Evolutionary conservation across 129 eudicot genomes (phyloP).

Genomic region (Flaveria ramosissima): DNA sequence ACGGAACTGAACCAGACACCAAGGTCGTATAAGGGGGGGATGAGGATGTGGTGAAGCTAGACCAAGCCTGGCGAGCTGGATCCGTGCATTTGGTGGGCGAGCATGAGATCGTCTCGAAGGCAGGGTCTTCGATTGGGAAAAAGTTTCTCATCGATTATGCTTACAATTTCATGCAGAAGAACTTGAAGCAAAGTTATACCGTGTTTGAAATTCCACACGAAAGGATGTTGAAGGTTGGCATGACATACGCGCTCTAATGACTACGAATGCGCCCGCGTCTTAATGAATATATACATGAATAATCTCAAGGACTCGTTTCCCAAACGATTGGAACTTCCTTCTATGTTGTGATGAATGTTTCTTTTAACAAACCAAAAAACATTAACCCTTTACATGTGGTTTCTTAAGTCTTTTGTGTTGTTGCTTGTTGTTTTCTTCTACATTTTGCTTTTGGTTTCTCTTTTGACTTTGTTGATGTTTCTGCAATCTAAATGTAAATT

Average conservation of each 20-base stretch:
- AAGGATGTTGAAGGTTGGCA: conserved; percentile 75
- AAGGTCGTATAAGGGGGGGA: conserved; percentile 25
- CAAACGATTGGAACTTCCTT: too few relatives aligned
- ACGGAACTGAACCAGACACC: background rate
- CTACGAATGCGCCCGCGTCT: background rate
- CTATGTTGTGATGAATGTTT: too few relatives aligned
- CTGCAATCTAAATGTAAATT: too few relatives aligned
- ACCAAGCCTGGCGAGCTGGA: conserved; percentile 52
- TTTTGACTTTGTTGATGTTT: too few relatives aligned
- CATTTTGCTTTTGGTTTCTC: too few relatives aligned
- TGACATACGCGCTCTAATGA: conserved; percentile 59
- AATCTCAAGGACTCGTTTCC: too few relatives aligned
- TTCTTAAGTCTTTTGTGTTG: too few relatives aligned
- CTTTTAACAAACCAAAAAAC: too few relatives aligned
- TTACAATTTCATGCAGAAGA: conserved; percentile 60
- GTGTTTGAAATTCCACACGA: conserved; percentile 67
- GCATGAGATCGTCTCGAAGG: conserved; percentile 52
- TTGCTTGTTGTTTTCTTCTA: too few relatives aligned
- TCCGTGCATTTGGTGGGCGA: conserved; percentile 72
- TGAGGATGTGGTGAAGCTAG: conserved; percentile 47
- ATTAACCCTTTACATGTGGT: too few relatives aligned
- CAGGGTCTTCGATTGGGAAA: conserved; percentile 48
- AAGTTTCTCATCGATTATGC: conserved; percentile 58
- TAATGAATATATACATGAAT: too few relatives aligned
- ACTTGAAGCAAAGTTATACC: conserved; percentile 50